Evolutionary conservation across 352 stramenopile species (phyloP), one percentile per base, ranked within the genome.

Genomic region (Phytophthora meadii): DNA sequence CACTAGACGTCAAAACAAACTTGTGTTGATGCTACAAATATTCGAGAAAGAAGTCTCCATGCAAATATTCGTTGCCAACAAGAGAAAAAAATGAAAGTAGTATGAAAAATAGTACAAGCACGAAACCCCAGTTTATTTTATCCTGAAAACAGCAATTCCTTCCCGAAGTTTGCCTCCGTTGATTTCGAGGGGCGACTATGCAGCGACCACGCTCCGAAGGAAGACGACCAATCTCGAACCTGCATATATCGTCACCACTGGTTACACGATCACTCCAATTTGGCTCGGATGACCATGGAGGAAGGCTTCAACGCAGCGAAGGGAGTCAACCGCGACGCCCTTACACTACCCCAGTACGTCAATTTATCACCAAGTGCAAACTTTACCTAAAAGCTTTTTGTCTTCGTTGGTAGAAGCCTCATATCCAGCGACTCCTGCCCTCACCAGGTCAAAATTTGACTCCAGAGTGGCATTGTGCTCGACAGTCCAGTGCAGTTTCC

Each of bases 291-390:
- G 41, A 50, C 34, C 19, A 56, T 40, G 30, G 41, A 39, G 49
- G 10, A 7, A 61, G 27, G 40, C 34, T 5, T 36, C 37, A 47
- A 41, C 11, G 12, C 19, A 40, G 17, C 17, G 42, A 50, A 42
- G 14, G 34, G 15, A 57, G 22, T 27, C 52, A 70, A 1, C 68
- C 71, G 19, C 59, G 70, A 11, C 74, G 74, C 5, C 74, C 74
- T 2, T 78, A 78, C 41, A 80, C 71, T 15, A 80, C 74, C 32
- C 68, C 74, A n/a, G 73, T 81, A 72, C 46, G 30, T 36, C 9
- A 3, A 14, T 11, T 22, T 22, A 22, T 22, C 22, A 22, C 22
- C 22, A 22, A 22, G 22, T 22, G 22, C 22, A 22, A 22, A 22
- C 22, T 22, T 22, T 22, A 22, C 22, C 22, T 22, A 22, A n/a